A percentile compares a stretch with the other conserved stretches of the same genome.
Evolutionary conservation across 139 green algal species (phyloP).

Genomic region (Chloropicon primus): DNA sequence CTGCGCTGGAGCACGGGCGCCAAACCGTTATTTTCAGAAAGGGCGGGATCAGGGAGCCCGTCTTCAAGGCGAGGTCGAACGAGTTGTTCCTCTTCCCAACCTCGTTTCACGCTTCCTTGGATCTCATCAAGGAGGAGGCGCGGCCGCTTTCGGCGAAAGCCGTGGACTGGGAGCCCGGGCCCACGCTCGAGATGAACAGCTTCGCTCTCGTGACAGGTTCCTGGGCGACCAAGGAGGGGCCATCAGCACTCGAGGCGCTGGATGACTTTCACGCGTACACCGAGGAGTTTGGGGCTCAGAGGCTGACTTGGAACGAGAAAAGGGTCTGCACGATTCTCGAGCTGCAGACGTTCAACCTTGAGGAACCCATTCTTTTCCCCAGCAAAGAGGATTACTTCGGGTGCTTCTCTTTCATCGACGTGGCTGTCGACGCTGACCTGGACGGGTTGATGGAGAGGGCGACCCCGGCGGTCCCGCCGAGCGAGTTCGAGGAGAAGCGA

Average conservation of each 20-base stretch:
- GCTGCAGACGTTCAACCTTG: slow-evolving; percentile 27
- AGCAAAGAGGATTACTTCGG: slow-evolving; percentile 26
- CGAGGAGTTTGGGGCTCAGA: slow-evolving; percentile 23
- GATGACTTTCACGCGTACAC: slow-evolving; percentile 35
- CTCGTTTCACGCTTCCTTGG: slow-evolving; percentile 35
- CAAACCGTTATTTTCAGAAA: slow-evolving; percentile 34
- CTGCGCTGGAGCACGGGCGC: slow-evolving; percentile 11
- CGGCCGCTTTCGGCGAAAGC: slow-evolving; percentile 18
- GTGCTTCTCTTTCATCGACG: slow-evolving; percentile 43
- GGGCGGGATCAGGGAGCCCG: slow-evolving; percentile 50
- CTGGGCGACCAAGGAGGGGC: slow-evolving; percentile 40
- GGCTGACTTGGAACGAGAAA: slow-evolving; percentile 37
- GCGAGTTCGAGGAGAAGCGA: too few species aligned
- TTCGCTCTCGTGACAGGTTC: slow-evolving; percentile 21
- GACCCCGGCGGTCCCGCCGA: too few species aligned
- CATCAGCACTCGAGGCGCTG: slow-evolving; percentile 14
- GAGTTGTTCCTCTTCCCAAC: slow-evolving; percentile 41
- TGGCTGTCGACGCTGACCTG: too few species aligned
- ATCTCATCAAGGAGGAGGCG: slow-evolving; percentile 34
- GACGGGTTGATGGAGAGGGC: too few species aligned
- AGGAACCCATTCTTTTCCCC: slow-evolving; percentile 15
- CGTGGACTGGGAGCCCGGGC: slow-evolving; percentile 17
- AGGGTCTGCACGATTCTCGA: slow-evolving; percentile 50
- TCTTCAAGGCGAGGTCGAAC: slow-evolving; percentile 17
- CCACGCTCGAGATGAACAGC: slow-evolving; percentile 13